A percentile compares a stretch with the other conserved stretches of the same genome.
These are phyloP conservation scores for Urtica urens DNA, from an alignment of 306 rosid genomes.

Conservation along the genomic window DNA sequence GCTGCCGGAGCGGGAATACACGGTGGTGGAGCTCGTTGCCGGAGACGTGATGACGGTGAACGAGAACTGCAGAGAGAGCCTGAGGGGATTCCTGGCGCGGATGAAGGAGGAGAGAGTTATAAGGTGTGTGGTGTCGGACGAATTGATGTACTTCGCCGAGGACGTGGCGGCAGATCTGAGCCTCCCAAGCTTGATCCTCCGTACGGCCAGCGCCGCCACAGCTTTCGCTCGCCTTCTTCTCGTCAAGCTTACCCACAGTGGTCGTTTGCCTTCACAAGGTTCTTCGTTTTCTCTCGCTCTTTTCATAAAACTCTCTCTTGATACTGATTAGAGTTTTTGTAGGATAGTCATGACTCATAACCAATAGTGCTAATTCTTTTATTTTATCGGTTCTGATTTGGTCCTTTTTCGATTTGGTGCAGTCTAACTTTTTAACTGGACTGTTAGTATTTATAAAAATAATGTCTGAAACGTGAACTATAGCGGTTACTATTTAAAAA, in stretches of 20 bases:
- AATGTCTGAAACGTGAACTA: too few relatives aligned
- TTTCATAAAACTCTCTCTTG: too few relatives aligned
- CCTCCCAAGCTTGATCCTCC: slow-evolving; percentile 35
- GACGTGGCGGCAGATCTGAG: slow-evolving; percentile 20
- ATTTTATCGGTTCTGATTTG: too few relatives aligned
- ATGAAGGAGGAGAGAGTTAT: neutral
- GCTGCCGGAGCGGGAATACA: neutral
- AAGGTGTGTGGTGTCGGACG: slow-evolving; percentile 40
- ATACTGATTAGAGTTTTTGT: too few relatives aligned
- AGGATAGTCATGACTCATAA: too few relatives aligned
- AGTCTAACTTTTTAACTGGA: too few relatives aligned
- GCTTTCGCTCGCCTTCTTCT: slow-evolving; percentile 19
- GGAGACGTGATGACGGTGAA: neutral
- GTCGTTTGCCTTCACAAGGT: slow-evolving; percentile 41
- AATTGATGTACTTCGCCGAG: slow-evolving; percentile 23
- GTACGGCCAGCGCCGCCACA: slow-evolving; percentile 24
- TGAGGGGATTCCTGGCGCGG: neutral
- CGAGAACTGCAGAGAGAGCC: slow-evolving; percentile 5
- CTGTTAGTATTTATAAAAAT: too few relatives aligned
- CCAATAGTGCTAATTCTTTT: too few relatives aligned
- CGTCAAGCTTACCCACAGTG: slow-evolving; percentile 18
- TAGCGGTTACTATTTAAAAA: too few relatives aligned
- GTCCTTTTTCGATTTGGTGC: too few relatives aligned
- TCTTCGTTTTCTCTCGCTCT: neutral
- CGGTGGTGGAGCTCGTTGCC: neutral